These are phyloP conservation scores for Musa balbisiana DNA, from an alignment of 202 grass and related monocot species.

Conservation along the genomic window DNA sequence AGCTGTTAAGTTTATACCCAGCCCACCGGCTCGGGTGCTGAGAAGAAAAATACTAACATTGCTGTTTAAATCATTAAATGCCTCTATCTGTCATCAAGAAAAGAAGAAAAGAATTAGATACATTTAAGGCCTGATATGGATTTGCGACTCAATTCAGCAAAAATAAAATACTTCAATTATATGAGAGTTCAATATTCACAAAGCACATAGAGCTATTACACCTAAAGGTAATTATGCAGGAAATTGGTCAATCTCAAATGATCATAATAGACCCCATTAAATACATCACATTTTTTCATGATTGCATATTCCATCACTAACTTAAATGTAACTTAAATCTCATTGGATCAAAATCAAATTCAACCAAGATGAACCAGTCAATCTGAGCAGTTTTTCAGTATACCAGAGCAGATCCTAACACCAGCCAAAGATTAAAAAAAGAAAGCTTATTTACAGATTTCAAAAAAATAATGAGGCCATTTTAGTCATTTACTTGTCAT, in stretches of 20 bases:
- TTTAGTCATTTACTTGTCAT: not conserved
- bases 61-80: conserved; percentile 76
- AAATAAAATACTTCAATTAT: not conserved
- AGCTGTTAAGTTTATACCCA: conserved; percentile 95
- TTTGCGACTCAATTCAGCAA: not conserved
- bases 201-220: not conserved
- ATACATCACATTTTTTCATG: too few relatives aligned
- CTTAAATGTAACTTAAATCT: too few relatives aligned
- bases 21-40: conserved; percentile 84
- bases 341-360: too few relatives aligned
- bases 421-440: not conserved
- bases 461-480: too few relatives aligned
- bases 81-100: conserved; percentile 57
- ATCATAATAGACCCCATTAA: too few relatives aligned
- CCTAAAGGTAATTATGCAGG: too few relatives aligned
- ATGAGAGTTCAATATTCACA: not conserved
- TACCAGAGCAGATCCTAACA: too few relatives aligned
- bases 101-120: conserved; percentile 1
- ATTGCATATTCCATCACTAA: too few relatives aligned
- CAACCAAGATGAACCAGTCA: too few relatives aligned
- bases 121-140: not conserved
- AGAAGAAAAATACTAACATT: conserved; percentile 68
- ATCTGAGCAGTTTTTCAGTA: too few relatives aligned
- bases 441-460: not conserved
- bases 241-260: too few relatives aligned